These are phyloP conservation scores for Yamadazyma diospyri DNA, from an alignment of 1,139 yeast species.

Conservation along the genomic window DNA sequence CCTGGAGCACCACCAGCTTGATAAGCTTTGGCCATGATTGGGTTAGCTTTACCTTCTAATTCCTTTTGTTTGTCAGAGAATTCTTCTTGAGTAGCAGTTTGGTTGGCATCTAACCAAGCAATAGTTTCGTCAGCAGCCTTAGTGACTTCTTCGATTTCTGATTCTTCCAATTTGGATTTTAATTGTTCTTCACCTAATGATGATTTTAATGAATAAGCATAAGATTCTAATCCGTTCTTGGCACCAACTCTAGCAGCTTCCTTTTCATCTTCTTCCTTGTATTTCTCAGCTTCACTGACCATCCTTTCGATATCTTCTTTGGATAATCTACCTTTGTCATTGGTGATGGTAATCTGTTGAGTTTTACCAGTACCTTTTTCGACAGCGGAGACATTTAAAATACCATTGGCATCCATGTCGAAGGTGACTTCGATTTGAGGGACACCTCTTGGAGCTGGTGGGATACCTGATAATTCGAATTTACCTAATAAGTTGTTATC, in stretches of 20 bases:
- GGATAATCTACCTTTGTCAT: slow-evolving; percentile 51
- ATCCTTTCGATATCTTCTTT: slow-evolving; percentile 51
- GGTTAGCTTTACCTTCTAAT: slow-evolving; percentile 90
- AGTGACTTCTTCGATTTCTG: slow-evolving; percentile 75
- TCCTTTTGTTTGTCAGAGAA: slow-evolving; percentile 88
- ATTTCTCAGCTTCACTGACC: slow-evolving; percentile 50
- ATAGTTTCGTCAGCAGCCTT: slow-evolving; percentile 84
- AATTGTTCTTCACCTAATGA: slow-evolving; percentile 74
- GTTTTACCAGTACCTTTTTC: slow-evolving; percentile 92
- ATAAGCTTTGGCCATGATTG: slow-evolving; percentile 91
- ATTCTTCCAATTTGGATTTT: slow-evolving; percentile 78
- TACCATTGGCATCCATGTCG: slow-evolving; percentile 99
- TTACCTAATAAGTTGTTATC: slow-evolving; percentile 99
- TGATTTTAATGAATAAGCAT: slow-evolving; percentile 86
- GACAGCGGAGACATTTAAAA: slow-evolving; percentile 90
- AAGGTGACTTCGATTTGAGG: slow-evolving; percentile 99
- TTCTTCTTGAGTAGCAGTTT: slow-evolving; percentile 85
- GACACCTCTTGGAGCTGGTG: slow-evolving; percentile 99
- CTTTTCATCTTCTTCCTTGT: slow-evolving; percentile 47
- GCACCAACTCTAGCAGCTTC: slow-evolving; percentile 48
- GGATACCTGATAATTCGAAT: slow-evolving; percentile 98
- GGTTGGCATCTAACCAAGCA: slow-evolving; percentile 85
- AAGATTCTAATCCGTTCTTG: slow-evolving; percentile 90
- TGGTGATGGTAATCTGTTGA: slow-evolving; percentile 48
- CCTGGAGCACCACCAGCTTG: slow-evolving; percentile 60